Conservation (phyloP, 108 stramenopile genomes). For the Skeletonema costatum region DNA sequence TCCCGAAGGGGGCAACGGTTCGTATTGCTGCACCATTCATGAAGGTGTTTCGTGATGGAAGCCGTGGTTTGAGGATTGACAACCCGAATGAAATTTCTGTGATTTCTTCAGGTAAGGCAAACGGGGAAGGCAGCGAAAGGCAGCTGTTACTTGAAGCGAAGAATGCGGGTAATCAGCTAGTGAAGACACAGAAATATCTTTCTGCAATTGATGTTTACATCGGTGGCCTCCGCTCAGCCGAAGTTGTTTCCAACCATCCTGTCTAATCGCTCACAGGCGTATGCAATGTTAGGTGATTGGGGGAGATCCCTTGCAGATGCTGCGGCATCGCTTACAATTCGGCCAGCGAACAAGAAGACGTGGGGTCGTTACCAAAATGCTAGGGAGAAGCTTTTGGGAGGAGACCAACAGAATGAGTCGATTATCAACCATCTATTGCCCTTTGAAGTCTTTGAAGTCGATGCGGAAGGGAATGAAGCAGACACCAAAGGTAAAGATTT, state of each 20-base stretch:
- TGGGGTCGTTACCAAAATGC: constrained; percentile 30
- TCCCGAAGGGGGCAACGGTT: constrained; percentile 23
- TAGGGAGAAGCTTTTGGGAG: constrained; percentile 3
- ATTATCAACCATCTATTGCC: constrained; percentile 6
- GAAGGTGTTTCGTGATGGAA: constrained; percentile 34
- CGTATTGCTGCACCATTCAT: constrained; percentile 25
- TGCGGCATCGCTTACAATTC: constrained; percentile 31
- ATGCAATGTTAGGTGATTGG: constrained; percentile 19
- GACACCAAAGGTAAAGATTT: not conserved
- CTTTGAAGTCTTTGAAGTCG: not conserved
- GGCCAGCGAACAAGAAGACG: constrained; percentile 17
- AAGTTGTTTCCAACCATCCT: constrained; percentile 13
- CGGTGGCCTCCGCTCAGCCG: constrained; percentile 6
- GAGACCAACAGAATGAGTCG: not conserved
- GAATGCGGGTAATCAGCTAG: constrained; percentile 7
- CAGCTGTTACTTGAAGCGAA: not conserved
- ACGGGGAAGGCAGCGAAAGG: not conserved
- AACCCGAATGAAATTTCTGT: constrained; percentile 33
- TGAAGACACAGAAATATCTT: constrained; percentile 16
- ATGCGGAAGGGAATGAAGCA: not conserved
- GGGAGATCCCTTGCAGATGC: constrained; percentile 21
- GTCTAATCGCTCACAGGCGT: constrained; percentile 31
- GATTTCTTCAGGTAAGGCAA: not conserved
- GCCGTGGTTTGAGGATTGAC: constrained; percentile 32
- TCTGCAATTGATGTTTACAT: constrained; percentile 21